phyloP scores from a whole-genome alignment of 805 yeast species.

The Isabelozyma pseudorhagii region DNA sequence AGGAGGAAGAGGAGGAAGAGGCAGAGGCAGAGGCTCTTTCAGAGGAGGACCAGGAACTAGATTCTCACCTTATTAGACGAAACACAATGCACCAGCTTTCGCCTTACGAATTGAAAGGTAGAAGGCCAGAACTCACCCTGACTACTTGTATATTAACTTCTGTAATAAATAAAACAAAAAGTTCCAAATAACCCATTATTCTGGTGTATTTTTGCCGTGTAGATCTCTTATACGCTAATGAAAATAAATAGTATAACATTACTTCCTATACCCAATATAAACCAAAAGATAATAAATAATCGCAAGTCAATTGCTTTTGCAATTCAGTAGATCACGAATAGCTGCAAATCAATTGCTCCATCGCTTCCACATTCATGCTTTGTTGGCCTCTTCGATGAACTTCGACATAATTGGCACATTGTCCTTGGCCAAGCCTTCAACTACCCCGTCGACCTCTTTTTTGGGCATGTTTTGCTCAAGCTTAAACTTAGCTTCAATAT shows the following conservation, averaged over 20 bases:
- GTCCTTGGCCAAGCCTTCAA: slow-evolving; percentile 44
- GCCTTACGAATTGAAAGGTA: no score
- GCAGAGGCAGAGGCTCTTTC: neutral
- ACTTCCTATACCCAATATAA: neutral
- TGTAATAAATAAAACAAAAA: neutral
- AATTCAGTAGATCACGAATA: neutral
- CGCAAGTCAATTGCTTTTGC: neutral
- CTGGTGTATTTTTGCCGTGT: no score
- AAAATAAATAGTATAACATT: neutral
- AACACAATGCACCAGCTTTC: neutral
- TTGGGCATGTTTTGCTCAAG: slow-evolving; percentile 49
- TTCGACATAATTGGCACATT: slow-evolving; percentile 24
- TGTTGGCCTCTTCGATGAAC: slow-evolving; percentile 17
- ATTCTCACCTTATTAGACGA: neutral
- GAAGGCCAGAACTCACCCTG: no score
- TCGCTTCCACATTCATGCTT: neutral
- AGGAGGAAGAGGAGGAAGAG: slow-evolving; percentile 3
- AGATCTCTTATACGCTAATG: neutral
- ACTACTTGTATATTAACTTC: neutral
- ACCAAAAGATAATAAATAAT: neutral
- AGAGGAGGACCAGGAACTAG: neutral
- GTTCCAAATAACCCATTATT: neutral
- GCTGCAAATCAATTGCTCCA: neutral
- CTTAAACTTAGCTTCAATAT: slow-evolving; percentile 53
- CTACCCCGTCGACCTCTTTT: slow-evolving; percentile 50